Percentiles rank a stretch among this genome's conserved stretches.
Evolutionary conservation across 257 asterid species (phyloP).

Genomic region (Marsdenia floribunda): DNA sequence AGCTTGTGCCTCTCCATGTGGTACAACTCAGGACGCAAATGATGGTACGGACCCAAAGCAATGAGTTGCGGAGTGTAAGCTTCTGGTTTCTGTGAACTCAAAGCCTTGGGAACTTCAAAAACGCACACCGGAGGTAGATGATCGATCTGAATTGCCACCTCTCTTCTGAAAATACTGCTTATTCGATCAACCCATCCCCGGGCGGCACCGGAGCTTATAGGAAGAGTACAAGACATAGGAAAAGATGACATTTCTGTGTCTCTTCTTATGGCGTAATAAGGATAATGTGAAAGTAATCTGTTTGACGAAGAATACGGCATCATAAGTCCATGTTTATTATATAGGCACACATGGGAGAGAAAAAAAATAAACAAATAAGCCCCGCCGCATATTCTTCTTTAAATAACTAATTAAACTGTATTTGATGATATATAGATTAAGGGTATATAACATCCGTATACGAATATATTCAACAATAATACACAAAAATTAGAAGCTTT

Average conservation of each 20-base stretch:
- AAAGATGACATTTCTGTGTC: neutral
- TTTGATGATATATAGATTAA: too few relatives aligned
- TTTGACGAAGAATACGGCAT: too few relatives aligned
- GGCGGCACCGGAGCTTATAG: constrained; percentile 24
- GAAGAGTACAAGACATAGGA: neutral
- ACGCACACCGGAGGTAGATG: constrained; percentile 32
- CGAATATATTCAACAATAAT: too few relatives aligned
- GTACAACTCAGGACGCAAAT: constrained; percentile 36
- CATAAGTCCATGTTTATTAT: neutral
- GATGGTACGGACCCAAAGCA: constrained; percentile 51
- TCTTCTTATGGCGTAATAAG: neutral
- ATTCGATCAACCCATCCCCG: constrained; percentile 28
- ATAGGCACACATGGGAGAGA: neutral
- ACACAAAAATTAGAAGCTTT: too few relatives aligned
- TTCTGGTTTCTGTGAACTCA: constrained; percentile 32
- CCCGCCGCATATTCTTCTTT: too few relatives aligned
- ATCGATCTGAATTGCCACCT: constrained; percentile 20
- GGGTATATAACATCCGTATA: too few relatives aligned
- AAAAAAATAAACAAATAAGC: too few relatives aligned
- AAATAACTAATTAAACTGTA: too few relatives aligned
- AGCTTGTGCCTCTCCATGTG: constrained; percentile 42
- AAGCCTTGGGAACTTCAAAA: constrained; percentile 31
- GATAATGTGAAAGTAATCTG: neutral
- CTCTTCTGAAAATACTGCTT: constrained; percentile 21
- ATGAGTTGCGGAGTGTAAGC: constrained; percentile 37